phyloP scores from a whole-genome alignment of 2,329 filamentous ascomycete genomes.

The Apiospora malaysiana region DNA sequence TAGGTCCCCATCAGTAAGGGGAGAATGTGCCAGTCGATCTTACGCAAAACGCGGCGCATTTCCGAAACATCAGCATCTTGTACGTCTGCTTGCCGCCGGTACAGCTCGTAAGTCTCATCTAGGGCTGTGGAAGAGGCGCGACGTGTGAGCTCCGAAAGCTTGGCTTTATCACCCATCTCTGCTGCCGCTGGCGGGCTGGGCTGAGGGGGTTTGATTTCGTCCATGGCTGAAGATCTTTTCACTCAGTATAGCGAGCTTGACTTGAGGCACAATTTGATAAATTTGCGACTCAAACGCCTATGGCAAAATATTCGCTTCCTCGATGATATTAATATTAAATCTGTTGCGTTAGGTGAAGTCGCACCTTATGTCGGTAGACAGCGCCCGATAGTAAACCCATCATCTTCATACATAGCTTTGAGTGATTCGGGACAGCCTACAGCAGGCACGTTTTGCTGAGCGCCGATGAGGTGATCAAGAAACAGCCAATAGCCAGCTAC shows the following conservation, averaged over 20 bases:
- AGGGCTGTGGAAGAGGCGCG: constrained; percentile 34
- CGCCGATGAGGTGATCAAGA: not conserved
- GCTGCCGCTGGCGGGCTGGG: not conserved
- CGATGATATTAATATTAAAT: not conserved
- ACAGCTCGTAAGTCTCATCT: constrained; percentile 42
- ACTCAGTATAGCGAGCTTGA: not conserved
- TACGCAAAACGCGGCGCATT: constrained; percentile 37
- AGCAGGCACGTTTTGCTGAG: not conserved
- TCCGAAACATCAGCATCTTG: constrained; percentile 34
- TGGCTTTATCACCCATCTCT: not conserved
- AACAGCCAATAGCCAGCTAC: not conserved
- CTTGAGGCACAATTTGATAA: not conserved
- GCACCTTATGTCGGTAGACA: not conserved
- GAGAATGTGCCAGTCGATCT: constrained; percentile 40
- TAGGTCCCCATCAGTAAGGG: constrained; percentile 40
- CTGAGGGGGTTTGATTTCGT: not conserved
- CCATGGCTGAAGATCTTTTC: not conserved
- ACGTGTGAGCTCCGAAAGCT: not conserved
- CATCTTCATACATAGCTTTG: not conserved
- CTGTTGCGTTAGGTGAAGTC: not conserved
- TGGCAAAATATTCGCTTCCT: no score
- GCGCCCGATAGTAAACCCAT: not conserved
- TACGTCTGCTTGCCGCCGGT: constrained; percentile 31
- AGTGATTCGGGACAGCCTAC: not conserved
- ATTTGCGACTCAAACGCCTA: not conserved